These are phyloP conservation scores for Aureobasidium melanogenum DNA, from an alignment of 2,329 filamentous ascomycete species.

Conservation along the genomic window DNA sequence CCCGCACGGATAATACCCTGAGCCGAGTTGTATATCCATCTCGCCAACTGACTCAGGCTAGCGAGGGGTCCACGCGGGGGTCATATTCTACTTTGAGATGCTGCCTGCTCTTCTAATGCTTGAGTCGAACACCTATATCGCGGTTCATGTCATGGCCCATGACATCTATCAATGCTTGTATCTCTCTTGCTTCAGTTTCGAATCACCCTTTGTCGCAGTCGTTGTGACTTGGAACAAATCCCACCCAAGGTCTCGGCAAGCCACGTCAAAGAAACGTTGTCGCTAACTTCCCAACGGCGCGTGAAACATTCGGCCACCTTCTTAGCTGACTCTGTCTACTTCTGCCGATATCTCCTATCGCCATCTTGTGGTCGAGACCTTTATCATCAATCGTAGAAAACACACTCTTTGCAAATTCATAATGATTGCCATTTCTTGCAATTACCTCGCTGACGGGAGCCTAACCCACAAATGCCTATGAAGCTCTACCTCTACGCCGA, in stretches of 20 bases:
- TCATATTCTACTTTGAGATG: background rate
- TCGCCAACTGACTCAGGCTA: background rate
- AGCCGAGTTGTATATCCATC: background rate
- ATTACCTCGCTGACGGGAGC: background rate
- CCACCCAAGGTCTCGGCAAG: background rate
- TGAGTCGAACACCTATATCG: background rate
- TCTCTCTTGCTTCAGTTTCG: background rate
- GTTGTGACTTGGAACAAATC: background rate
- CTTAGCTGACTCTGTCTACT: background rate
- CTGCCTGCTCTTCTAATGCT: background rate
- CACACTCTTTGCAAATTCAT: background rate
- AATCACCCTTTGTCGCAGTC: background rate
- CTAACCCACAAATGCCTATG: background rate
- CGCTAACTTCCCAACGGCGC: background rate
- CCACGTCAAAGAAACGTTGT: slow-evolving; percentile 3
- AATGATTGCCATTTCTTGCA: background rate
- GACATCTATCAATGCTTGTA: background rate
- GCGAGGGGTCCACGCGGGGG: background rate
- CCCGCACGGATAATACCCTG: background rate
- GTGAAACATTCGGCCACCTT: background rate
- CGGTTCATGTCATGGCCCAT: background rate
- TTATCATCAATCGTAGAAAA: background rate
- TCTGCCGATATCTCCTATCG: background rate
- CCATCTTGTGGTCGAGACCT: too few relatives aligned
- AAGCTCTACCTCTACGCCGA: slow-evolving; percentile 5